Evolutionary conservation across 768 basidiomycete species (phyloP).

Genomic region (Tephrocybe rancida): DNA sequence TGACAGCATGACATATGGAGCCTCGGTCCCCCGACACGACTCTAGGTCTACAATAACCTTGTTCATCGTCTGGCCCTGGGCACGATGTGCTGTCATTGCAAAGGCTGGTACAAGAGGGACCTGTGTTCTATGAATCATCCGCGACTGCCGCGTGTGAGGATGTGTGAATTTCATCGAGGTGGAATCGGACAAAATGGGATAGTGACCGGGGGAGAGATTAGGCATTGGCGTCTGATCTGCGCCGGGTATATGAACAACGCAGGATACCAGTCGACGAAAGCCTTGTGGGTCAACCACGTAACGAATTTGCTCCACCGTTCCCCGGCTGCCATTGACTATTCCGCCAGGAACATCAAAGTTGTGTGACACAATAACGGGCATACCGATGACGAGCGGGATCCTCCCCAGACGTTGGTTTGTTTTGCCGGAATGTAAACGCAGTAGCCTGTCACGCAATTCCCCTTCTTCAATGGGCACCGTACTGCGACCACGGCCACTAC

Average conservation of each 20-base stretch:
- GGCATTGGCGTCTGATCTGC: constrained; percentile 15
- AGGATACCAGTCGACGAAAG: constrained; percentile 20
- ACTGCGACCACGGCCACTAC: too few relatives aligned
- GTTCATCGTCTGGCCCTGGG: constrained; percentile 30
- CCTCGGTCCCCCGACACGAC: constrained; percentile 20
- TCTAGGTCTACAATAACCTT: constrained; percentile 27
- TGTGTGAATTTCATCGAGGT: constrained; percentile 22
- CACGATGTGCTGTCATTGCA: constrained; percentile 30
- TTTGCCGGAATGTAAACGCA: constrained; percentile 8
- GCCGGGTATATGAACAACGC: constrained; percentile 22
- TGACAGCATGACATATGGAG: constrained; percentile 36
- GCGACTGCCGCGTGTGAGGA: constrained; percentile 5
- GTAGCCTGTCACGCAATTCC: too few relatives aligned
- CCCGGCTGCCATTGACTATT: constrained; percentile 41
- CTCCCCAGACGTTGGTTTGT: constrained; percentile 31
- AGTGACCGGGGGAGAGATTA: constrained; percentile 15
- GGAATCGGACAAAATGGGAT: constrained; percentile 23
- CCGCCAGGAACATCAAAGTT: constrained; percentile 40
- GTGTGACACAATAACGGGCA: constrained; percentile 39
- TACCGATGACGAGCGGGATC: constrained; percentile 38
- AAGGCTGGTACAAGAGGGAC: constrained; percentile 30
- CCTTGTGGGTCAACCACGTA: constrained; percentile 23
- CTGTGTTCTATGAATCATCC: constrained; percentile 19
- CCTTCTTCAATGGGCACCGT: too few relatives aligned
- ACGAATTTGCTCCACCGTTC: too few relatives aligned